Base-by-base conservation (phyloP, 1,139 yeast species). In the Yamadazyma taylorii region DNA sequence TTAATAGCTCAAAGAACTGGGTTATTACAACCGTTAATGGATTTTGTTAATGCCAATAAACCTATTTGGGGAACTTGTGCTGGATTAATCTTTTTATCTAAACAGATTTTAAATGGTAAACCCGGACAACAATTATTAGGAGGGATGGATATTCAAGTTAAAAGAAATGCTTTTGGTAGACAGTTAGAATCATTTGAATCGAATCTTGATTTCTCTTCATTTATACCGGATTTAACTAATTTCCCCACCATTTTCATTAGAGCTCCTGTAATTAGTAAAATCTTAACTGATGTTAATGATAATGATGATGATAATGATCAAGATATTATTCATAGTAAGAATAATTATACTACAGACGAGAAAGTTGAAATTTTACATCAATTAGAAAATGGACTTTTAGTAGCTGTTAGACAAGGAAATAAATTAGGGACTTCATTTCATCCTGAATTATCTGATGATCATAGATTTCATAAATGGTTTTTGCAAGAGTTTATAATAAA, bases 11-110 rank as follows among this genome's bases (percentile, higher is more conserved):
- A 83, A 53, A 62, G 89, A 40, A 75, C 82, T 0, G 74, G 75
- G 1, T 55, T 86, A 50, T 60, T 82, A 13, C 69, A 70, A 24
- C 84, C 85, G 4, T 61, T 86, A 38, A 61, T 70, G 35, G 58
- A 64, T 7, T 80, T 73, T 53, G 78, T 81, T 23, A 72, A 71
- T 35, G 61, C 69, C 14, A 62, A 61, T 16, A 76, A 74, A 47
- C 80, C 87, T 1, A 73, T 80, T 21, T 86, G 95, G 95, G 95
- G 95, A 0, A 86, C 95, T 1, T 86, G 95, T 60, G 95, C 95
- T 4, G 95, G 95, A 2, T 65, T 86, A 47, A 85, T 86, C 40
- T 71, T 85, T 48, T 63, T 86, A 30, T 74, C 90, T 8, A 69
- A 73, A 40, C 69, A 75, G 38, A 72, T 85, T 23, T 55, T 64